A percentile compares a stretch with the other conserved stretches of the same genome.
phyloP scores from a whole-genome alignment of 2,329 filamentous ascomycete species.

The Pseudogymnoascus sp. region DNA sequence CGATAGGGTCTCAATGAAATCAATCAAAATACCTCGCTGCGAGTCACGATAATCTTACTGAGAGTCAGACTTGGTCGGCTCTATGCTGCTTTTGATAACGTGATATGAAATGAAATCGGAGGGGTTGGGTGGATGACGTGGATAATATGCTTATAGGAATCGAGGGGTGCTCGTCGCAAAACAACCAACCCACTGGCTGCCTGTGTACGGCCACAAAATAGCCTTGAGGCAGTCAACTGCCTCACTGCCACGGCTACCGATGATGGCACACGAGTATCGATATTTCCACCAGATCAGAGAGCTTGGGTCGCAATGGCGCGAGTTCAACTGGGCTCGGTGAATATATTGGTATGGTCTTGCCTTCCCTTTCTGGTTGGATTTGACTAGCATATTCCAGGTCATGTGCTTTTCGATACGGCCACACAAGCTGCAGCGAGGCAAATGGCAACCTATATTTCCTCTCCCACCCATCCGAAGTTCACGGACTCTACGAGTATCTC shows the following conservation, averaged over 20 bases:
- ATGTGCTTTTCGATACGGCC: slow-evolving; percentile 6
- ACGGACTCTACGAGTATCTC: not conserved
- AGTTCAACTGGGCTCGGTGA: slow-evolving; percentile 2
- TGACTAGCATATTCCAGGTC: slow-evolving; percentile 7
- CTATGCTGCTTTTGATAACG: not conserved
- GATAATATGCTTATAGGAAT: slow-evolving; percentile 2
- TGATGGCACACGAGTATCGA: not conserved
- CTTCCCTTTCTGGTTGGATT: slow-evolving; percentile 5
- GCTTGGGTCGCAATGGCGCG: slow-evolving; percentile 9
- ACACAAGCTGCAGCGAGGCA: slow-evolving; percentile 7
- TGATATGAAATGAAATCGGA: slow-evolving; percentile 5
- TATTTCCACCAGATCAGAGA: slow-evolving; percentile 10
- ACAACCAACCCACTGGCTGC: not conserved
- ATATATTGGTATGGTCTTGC: slow-evolving; percentile 8
- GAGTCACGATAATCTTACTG: slow-evolving; percentile 3
- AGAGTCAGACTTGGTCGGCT: not conserved
- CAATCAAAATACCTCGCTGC: slow-evolving; percentile 20
- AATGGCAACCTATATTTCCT: slow-evolving; percentile 6
- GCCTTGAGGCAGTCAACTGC: not conserved
- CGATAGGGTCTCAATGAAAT: slow-evolving; percentile 15
- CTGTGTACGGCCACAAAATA: not conserved
- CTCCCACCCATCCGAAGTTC: not conserved
- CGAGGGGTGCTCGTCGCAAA: not conserved
- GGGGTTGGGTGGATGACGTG: not conserved
- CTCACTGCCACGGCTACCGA: not conserved